Conservation (phyloP, 2,329 filamentous ascomycete species). For the Colletotrichum magnum region DNA sequence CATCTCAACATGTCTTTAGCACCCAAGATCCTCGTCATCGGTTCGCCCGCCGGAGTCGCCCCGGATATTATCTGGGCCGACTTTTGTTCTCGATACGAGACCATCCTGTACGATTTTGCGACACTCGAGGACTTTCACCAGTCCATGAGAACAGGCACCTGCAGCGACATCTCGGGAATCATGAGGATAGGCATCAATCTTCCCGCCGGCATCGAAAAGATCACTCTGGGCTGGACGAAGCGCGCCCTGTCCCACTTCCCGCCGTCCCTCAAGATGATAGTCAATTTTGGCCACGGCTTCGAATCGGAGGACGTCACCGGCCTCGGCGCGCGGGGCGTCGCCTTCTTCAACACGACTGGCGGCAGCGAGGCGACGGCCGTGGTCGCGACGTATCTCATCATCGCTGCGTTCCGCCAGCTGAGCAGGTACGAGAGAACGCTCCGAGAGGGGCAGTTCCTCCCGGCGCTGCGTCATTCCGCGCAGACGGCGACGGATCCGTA, state of each 20-base stretch:
- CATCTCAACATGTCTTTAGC: neutral
- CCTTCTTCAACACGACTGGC: constrained; percentile 15
- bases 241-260: constrained; percentile 1
- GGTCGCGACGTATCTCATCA: constrained; percentile 17
- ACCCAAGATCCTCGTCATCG: constrained; percentile 19
- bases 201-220: neutral
- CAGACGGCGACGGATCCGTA: constrained; percentile 11
- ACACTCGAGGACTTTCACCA: constrained; percentile 6
- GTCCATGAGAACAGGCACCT: constrained; percentile 8
- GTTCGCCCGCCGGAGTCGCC: constrained; percentile 8
- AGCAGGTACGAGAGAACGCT: constrained; percentile 20
- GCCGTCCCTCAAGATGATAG: neutral
- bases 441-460: neutral
- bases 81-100: neutral
- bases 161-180: constrained; percentile 3
- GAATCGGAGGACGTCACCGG: constrained; percentile 15
- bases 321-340: constrained; percentile 2
- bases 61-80: constrained; percentile 1
- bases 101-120: neutral
- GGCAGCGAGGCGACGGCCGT: constrained; percentile 27
- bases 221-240: constrained; percentile 20
- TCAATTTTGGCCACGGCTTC: constrained; percentile 21
- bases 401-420: constrained; percentile 18
- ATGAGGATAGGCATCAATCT: constrained; percentile 11
- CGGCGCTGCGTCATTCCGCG: neutral